Conservation (phyloP, 768 basidiomycete species). For the Pleurotus tuoliensis region DNA sequence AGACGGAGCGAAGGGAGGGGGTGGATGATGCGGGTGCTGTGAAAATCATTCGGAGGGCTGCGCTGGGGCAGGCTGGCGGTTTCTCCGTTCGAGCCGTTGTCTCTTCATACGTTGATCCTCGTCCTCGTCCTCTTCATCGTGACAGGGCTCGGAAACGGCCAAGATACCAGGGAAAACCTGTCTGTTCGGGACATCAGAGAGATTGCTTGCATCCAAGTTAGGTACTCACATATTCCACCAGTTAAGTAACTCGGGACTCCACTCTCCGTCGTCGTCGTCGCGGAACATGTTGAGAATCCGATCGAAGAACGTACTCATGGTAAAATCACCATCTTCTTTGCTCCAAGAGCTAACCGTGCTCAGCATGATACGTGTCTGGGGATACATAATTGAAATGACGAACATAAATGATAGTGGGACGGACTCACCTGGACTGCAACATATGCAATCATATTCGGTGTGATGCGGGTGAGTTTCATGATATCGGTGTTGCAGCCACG, state of each 20-base stretch:
- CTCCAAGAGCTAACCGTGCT: constrained; percentile 13
- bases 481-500: constrained; percentile 4
- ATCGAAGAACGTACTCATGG: constrained; percentile 14
- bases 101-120: not conserved
- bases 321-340: constrained; percentile 15
- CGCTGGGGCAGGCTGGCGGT: not conserved
- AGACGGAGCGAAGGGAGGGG: too few species aligned
- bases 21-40: not conserved
- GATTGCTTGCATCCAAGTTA: not conserved
- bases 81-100: not conserved
- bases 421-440: constrained; percentile 21
- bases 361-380: constrained; percentile 19
- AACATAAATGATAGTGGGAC: not conserved
- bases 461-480: constrained; percentile 15
- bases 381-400: not conserved
- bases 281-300: constrained; percentile 19
- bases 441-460: constrained; percentile 25
- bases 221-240: constrained; percentile 7
- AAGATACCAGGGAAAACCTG: not conserved
- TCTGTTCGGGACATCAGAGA: not conserved
- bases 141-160: not conserved
- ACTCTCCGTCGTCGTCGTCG: constrained; percentile 2
- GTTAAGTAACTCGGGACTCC: not conserved
- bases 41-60: not conserved
- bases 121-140: not conserved